These are phyloP conservation scores for Fusarium equiseti DNA, from an alignment of 2,329 filamentous ascomycete species.

Conservation along the genomic window DNA sequence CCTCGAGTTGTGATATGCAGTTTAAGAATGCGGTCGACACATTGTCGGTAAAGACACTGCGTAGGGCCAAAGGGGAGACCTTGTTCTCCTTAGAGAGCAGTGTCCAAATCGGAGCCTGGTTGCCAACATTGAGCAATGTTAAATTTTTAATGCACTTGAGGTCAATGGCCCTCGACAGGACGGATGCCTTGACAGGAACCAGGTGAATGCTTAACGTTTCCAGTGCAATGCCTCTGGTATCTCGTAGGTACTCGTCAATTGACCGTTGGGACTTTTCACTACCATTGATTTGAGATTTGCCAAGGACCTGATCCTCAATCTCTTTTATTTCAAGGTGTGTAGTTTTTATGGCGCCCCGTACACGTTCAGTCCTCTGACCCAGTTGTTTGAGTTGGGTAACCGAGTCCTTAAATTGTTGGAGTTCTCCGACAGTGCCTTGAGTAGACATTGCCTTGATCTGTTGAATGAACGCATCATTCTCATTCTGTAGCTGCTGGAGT, in stretches of 20 bases:
- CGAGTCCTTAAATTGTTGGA: conserved; percentile 45
- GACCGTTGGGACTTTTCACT: conserved; percentile 40
- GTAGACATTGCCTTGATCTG: conserved; percentile 49
- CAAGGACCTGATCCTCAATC: conserved; percentile 46
- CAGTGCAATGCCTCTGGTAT: conserved; percentile 69
- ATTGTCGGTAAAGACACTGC: conserved; percentile 73
- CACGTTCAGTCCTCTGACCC: conserved; percentile 50
- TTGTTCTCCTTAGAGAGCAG: conserved; percentile 67
- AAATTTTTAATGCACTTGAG: conserved; percentile 67
- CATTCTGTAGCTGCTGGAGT: conserved; percentile 50
- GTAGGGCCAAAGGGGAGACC: conserved; percentile 62
- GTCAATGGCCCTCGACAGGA: conserved; percentile 68
- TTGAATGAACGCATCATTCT: conserved; percentile 47
- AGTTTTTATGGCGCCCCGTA: conserved; percentile 52
- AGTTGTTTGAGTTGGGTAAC: conserved; percentile 48
- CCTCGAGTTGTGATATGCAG: conserved; percentile 64
- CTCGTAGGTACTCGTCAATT: conserved; percentile 66
- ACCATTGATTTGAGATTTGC: conserved; percentile 26
- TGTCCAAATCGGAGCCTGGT: conserved; percentile 71
- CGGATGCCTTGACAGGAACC: conserved; percentile 70
- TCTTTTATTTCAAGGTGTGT: conserved; percentile 55
- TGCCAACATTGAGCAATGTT: conserved; percentile 73
- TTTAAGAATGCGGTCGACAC: conserved; percentile 67
- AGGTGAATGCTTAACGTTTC: conserved; percentile 67
- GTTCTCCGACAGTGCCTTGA: conserved; percentile 40